These are phyloP conservation scores for Amanita pallidorosea DNA, from an alignment of 768 basidiomycete species.

Conservation along the genomic window DNA sequence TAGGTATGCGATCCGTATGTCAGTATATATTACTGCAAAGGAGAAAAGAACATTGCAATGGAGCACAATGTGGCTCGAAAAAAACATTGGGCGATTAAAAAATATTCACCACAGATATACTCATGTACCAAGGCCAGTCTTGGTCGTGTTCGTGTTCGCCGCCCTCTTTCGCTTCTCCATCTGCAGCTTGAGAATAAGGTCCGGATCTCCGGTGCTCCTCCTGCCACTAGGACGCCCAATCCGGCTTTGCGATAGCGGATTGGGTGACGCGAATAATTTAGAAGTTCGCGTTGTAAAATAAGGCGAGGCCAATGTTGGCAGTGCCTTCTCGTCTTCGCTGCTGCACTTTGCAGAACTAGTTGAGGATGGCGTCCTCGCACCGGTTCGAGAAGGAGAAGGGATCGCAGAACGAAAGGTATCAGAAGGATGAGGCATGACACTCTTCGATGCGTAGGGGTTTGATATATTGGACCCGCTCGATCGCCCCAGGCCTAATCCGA, in stretches of 20 bases:
- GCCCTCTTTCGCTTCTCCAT: slow-evolving; percentile 8
- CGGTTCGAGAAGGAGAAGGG: slow-evolving; percentile 24
- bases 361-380: slow-evolving; percentile 30
- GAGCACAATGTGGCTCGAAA: background rate
- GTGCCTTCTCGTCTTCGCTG: slow-evolving; percentile 5
- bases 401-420: background rate
- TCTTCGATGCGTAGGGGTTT: slow-evolving; percentile 12
- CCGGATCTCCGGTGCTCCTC: slow-evolving; percentile 18
- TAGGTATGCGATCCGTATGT: slow-evolving; percentile 1
- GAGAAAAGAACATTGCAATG: background rate
- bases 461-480: slow-evolving; percentile 22
- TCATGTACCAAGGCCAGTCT: slow-evolving; percentile 3
- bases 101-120: background rate
- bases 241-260: slow-evolving; percentile 26
- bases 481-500: slow-evolving; percentile 41
- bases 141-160: background rate
- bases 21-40: slow-evolving; percentile 2
- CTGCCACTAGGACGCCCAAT: slow-evolving; percentile 31
- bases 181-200: slow-evolving; percentile 2
- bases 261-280: slow-evolving; percentile 13
- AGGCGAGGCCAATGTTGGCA: slow-evolving; percentile 2
- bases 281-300: background rate
- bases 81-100: background rate
- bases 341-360: slow-evolving; percentile 13
- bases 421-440: background rate